Evolutionary conservation across 768 basidiomycete species (phyloP).

Genomic region (Termitomyces eurrhizus): DNA sequence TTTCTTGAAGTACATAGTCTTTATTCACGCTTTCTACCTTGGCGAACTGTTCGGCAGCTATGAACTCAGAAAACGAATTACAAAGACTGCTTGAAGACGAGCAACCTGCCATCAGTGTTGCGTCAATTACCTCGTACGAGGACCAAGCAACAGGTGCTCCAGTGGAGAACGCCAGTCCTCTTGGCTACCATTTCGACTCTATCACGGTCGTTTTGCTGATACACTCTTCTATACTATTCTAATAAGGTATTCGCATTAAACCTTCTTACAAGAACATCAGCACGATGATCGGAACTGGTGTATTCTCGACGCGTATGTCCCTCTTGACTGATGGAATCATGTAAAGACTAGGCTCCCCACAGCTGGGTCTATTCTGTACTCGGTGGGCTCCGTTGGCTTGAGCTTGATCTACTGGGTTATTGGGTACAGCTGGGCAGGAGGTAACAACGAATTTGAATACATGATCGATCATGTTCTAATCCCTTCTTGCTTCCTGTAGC

Average conservation of each 20-base stretch:
- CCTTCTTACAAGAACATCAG: conserved; percentile 25
- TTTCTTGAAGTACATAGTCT: conserved; percentile 36
- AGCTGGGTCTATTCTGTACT: conserved; percentile 33
- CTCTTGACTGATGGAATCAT: not conserved
- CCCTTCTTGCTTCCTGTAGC: conserved; percentile 15
- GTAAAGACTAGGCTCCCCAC: not conserved
- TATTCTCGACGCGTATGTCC: conserved; percentile 27
- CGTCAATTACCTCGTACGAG: conserved; percentile 38
- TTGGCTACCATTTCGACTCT: conserved; percentile 31
- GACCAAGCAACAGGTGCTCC: conserved; percentile 26
- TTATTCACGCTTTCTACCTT: not conserved
- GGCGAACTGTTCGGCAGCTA: not conserved
- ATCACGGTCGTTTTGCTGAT: conserved; percentile 15
- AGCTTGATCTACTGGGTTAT: conserved; percentile 39
- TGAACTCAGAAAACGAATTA: conserved; percentile 15
- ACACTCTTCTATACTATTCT: not conserved
- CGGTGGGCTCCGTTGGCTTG: conserved; percentile 34
- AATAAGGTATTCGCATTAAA: not conserved
- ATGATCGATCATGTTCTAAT: not conserved
- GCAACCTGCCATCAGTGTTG: conserved; percentile 12
- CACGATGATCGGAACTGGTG: conserved; percentile 37
- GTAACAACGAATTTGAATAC: conserved; percentile 14
- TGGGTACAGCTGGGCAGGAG: conserved; percentile 31
- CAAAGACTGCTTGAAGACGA: conserved; percentile 9
- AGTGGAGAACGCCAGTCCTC: conserved; percentile 28